Percentiles rank a stretch among this genome's conserved stretches.
These are phyloP conservation scores for Umbelopsis ramanniana DNA, from an alignment of 192 early-diverging fungal genomes.

Conservation along the genomic window DNA sequence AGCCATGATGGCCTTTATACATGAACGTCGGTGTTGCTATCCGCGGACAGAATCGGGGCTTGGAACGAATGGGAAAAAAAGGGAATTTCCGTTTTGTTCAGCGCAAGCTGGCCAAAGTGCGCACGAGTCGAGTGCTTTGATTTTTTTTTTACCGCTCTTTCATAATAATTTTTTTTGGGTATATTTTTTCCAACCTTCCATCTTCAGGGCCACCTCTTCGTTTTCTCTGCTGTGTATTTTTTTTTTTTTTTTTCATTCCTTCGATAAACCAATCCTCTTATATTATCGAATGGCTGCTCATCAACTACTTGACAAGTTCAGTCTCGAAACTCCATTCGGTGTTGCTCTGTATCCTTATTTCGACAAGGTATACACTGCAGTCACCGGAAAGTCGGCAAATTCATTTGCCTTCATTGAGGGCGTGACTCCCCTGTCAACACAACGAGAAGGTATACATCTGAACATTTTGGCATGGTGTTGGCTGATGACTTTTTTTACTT, in stretches of 20 bases:
- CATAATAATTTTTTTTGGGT: not conserved
- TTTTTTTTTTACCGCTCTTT: constrained; percentile 4
- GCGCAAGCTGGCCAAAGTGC: too few species aligned
- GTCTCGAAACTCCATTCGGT: constrained; percentile 47
- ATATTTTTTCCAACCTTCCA: not conserved
- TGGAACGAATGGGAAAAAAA: not conserved
- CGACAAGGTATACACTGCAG: constrained; percentile 39
- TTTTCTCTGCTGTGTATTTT: not conserved
- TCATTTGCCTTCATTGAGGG: constrained; percentile 52
- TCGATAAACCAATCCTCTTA: not conserved
- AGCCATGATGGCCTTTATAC: constrained; percentile 14
- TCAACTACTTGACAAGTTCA: constrained; percentile 20
- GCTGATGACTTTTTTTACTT: not conserved
- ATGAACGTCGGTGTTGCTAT: constrained; percentile 5
- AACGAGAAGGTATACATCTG: constrained; percentile 23
- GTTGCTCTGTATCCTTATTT: constrained; percentile 51
- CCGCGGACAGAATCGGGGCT: constrained; percentile 5
- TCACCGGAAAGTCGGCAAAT: constrained; percentile 45
- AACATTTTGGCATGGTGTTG: not conserved
- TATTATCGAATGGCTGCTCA: constrained; percentile 18
- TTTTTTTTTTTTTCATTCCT: not conserved
- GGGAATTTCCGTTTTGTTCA: too few species aligned
- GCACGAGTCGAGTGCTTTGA: too few species aligned
- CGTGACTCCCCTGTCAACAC: constrained; percentile 54
- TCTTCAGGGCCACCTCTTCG: not conserved